These are phyloP conservation scores for Basipetospora chlamydospora DNA, from an alignment of 2,329 filamentous ascomycete genomes.

Conservation along the genomic window DNA sequence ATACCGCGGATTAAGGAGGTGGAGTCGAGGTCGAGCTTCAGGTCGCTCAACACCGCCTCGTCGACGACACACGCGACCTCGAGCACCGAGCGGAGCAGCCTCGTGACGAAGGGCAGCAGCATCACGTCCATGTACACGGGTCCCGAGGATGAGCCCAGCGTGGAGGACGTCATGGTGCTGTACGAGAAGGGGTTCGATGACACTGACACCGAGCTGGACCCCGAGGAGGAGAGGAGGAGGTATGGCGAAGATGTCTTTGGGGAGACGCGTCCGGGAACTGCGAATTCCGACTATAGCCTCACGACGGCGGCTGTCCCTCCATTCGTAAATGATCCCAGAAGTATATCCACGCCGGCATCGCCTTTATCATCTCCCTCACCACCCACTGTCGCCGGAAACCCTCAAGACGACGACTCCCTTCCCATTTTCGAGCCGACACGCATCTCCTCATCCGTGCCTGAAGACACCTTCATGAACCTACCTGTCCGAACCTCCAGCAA, in stretches of 20 bases:
- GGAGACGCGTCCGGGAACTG: slow-evolving; percentile 18
- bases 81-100: slow-evolving; percentile 72
- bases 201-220: slow-evolving; percentile 16
- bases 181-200: slow-evolving; percentile 49
- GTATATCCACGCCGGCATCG: neutral
- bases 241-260: slow-evolving; percentile 11
- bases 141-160: slow-evolving; percentile 37
- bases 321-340: slow-evolving; percentile 13
- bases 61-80: slow-evolving; percentile 38
- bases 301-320: neutral
- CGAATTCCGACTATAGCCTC: slow-evolving; percentile 17
- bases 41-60: slow-evolving; percentile 39
- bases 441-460: neutral
- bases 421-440: slow-evolving; percentile 11
- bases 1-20: slow-evolving; percentile 35
- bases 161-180: slow-evolving; percentile 57
- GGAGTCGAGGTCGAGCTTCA: slow-evolving; percentile 39
- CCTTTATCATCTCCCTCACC: neutral
- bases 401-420: neutral
- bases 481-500: too few species aligned
- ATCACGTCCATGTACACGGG: slow-evolving; percentile 41
- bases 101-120: slow-evolving; percentile 66
- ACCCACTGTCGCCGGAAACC: slow-evolving; percentile 11
- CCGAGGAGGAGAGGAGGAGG: slow-evolving; percentile 16
- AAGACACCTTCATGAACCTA: too few species aligned